Base-by-base conservation (phyloP, 2,329 filamentous ascomycete species). In the Xylariaceae sp. region DNA sequence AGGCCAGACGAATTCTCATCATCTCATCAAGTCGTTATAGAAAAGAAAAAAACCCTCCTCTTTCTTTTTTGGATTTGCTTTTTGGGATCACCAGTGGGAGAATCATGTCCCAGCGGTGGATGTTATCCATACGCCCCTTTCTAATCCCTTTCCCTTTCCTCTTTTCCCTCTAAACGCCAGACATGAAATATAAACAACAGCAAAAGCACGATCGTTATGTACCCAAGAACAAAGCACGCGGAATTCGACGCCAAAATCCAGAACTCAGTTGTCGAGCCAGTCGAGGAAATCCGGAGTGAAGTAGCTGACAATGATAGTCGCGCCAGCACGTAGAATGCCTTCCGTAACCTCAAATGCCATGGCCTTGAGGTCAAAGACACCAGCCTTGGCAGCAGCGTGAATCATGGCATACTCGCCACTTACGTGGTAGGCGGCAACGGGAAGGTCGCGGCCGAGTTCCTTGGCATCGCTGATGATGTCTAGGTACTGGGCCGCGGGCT, bases 371-470 rank as follows among this genome's bases (percentile, higher is more conserved):
- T 97, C 93, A 71, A 97, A 99, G 2, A 99, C 94, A 3, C 94
- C 94, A 1, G 94, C 93, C 74, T 96, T 96, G 53, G 94, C 94
- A 17, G 84, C 94, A 0, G 94, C 94, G 71, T 97, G 91, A 55
- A 99, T 94, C 94, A 97, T 97, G 65, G 94, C 92, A 72, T 88
- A 99, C 78, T 99, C 94, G 67, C 94, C 94, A 69, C 89, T 94
- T 60, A 99, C 94, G 74, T 99, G 94, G 74, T 99, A 99, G 18
- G 94, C 93, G 1, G 94, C 93, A 42, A 99, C 83, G 1, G 94
- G 94, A 74, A 97, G 82, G 74, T 97, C 92, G 72, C 87, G 88
- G 60, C 90, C 93, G 56, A 97, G 83, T 56, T 97, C 92, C 79
- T 96, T 97, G 56, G 94, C 94, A 72, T 99, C 94, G 67, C 90